Conservation (phyloP, 768 basidiomycete genomes). For the Porphyrellus cyaneotinctus region DNA sequence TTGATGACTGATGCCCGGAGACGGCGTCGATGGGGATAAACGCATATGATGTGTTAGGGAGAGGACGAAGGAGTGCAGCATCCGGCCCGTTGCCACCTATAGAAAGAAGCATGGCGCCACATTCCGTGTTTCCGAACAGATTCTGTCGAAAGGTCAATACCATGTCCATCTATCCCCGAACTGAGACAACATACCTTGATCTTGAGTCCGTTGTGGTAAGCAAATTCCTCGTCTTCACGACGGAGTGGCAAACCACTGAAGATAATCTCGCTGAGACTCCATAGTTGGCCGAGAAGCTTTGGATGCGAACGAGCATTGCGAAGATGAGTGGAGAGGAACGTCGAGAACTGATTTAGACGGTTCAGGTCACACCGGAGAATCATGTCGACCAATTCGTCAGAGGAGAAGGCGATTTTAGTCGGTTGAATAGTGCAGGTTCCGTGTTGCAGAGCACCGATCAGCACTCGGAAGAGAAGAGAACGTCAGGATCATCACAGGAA, state of each 20-base stretch:
- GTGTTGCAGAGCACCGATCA: slow-evolving; percentile 67
- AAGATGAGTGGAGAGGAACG: slow-evolving; percentile 64
- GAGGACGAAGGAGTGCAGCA: slow-evolving; percentile 48
- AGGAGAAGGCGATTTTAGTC: slow-evolving; percentile 57
- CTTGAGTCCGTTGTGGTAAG: slow-evolving; percentile 56
- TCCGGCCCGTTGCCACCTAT: slow-evolving; percentile 49
- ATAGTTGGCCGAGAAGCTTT: slow-evolving; percentile 55
- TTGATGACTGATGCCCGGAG: slow-evolving; percentile 50
- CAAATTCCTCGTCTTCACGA: slow-evolving; percentile 70
- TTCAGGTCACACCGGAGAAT: slow-evolving; percentile 63
- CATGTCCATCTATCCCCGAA: slow-evolving; percentile 13
- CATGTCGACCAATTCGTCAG: slow-evolving; percentile 71
- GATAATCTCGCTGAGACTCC: slow-evolving; percentile 56
- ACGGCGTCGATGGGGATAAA: slow-evolving; percentile 55
- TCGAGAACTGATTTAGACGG: slow-evolving; percentile 70
- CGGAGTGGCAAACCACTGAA: slow-evolving; percentile 64
- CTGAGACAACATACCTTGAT: slow-evolving; percentile 47
- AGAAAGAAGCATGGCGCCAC: slow-evolving; percentile 67
- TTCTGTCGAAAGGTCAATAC: slow-evolving; percentile 45
- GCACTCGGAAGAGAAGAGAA: slow-evolving; percentile 41
- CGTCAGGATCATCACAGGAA: slow-evolving; percentile 19
- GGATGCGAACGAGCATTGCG: slow-evolving; percentile 55
- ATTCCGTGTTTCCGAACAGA: slow-evolving; percentile 79
- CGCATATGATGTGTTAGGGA: slow-evolving; percentile 64
- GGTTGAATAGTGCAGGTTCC: slow-evolving; percentile 73